Percentiles rank a stretch among this genome's conserved stretches.
Evolutionary conservation across 2,329 filamentous ascomycete species (phyloP).

Genomic region (Alternaria brassicicola): DNA sequence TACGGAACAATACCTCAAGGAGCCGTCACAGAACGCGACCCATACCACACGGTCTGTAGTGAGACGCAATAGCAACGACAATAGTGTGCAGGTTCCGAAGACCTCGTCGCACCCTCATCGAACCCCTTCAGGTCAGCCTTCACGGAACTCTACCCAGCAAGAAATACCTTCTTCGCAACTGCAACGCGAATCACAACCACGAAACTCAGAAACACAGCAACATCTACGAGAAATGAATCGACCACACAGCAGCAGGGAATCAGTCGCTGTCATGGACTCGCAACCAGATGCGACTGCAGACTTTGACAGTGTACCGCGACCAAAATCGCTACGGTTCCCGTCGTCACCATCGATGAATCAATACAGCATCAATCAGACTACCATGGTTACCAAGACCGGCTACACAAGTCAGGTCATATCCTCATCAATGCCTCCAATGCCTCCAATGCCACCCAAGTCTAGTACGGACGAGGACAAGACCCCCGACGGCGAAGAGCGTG

Average conservation of each 20-base stretch:
- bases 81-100: conserved; percentile 45
- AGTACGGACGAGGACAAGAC: conserved; percentile 24
- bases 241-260: conserved; percentile 42
- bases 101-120: conserved; percentile 46
- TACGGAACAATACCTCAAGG: conserved; percentile 42
- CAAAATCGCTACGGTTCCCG: conserved; percentile 39
- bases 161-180: conserved; percentile 28
- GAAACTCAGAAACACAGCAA: conserved; percentile 25
- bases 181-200: conserved; percentile 27
- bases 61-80: conserved; percentile 24
- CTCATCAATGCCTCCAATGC: conserved; percentile 41
- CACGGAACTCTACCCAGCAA: conserved; percentile 26
- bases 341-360: conserved; percentile 47
- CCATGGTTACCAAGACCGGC: conserved; percentile 35
- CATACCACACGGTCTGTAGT: conserved; percentile 19
- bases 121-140: conserved; percentile 30
- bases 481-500: conserved; percentile 34
- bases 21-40: conserved; percentile 31
- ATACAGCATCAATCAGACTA: conserved; percentile 48
- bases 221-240: conserved; percentile 17
- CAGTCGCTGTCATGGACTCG: conserved; percentile 54
- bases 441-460: conserved; percentile 36
- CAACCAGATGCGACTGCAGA: conserved; percentile 46
- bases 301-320: conserved; percentile 33
- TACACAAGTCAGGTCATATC: conserved; percentile 40